These are phyloP conservation scores for Saccharum spontaneum DNA, from an alignment of 176 grass and related monocot genomes.

Conservation along the genomic window DNA sequence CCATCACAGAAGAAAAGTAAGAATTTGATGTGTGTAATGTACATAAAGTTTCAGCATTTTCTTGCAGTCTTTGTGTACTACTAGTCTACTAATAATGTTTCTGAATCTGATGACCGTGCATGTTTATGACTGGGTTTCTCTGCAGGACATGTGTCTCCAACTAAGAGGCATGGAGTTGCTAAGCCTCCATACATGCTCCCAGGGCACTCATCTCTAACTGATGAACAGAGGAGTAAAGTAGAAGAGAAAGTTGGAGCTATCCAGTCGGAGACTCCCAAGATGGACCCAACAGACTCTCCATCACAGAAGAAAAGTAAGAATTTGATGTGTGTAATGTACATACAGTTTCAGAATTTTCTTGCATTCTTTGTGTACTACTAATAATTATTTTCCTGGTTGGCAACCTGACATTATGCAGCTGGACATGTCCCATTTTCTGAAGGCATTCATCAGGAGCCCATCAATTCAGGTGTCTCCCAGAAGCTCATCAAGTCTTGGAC, in stretches of 20 bases:
- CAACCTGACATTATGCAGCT: constrained; percentile 7
- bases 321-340: not conserved
- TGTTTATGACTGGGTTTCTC: constrained; percentile 2
- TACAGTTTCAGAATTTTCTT: not conserved
- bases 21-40: constrained; percentile 4
- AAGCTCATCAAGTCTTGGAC: not conserved
- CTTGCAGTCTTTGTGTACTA: not conserved
- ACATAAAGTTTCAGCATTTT: not conserved
- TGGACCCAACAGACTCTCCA: not conserved
- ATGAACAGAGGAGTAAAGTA: not conserved
- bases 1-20: constrained; percentile 17
- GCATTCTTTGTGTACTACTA: not conserved
- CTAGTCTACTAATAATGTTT: not conserved
- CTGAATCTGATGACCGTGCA: not conserved
- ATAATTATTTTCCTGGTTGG: not conserved
- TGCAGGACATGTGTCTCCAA: constrained; percentile 23
- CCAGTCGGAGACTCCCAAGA: not conserved
- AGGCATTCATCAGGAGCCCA: constrained; percentile 10
- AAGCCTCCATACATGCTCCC: not conserved
- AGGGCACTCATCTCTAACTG: not conserved
- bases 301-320: constrained; percentile 10
- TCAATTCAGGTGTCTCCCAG: not conserved
- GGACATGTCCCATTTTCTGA: constrained; percentile 21
- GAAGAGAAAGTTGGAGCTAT: constrained; percentile 2
- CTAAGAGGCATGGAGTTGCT: not conserved